Base-by-base conservation (phyloP, 2,329 filamentous ascomycete species). In the Fusarium sp. region DNA sequence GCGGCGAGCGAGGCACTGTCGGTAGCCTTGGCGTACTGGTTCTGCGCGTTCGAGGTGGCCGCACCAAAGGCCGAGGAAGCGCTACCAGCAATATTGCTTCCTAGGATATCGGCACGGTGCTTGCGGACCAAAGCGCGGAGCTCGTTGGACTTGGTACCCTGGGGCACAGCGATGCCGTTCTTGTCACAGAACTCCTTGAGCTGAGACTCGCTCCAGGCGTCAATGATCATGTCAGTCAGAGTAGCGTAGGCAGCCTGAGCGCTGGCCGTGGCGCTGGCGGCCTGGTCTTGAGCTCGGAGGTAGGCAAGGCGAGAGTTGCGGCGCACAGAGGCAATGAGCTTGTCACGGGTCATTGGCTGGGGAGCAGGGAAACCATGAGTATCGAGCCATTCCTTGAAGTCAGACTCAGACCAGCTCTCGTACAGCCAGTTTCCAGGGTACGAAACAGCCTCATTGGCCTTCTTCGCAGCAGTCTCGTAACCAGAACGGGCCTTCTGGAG, bases 351-450 rank as follows among this genome's bases (percentile, higher is more conserved):
- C 58, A 90, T 90, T 33, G 95, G 93, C 82, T 98, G 96, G 70
- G 97, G 96, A 64, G 90, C 94, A 14, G 94, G 92, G 83, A 96
- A 91, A 61, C 97, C 97, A 76, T 95, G 91, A 76, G 93, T 92
- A 79, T 98, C 97, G 56, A 98, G 92, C 93, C 94, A 99, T 75
- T 94, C 90, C 87, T 98, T 98, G 72, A 98, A 86, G 59, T 98
- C 96, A 74, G 95, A 98, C 74, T 98, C 94, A 62, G 94, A 92
- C 97, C 97, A 99, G 9, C 92, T 88, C 70, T 92, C 89, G 81
- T 98, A 99, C 50, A 98, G 86, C 97, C 97, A 98, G 85, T 98
- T 91, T 43, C 97, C 97, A 37, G 97, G 97, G 80, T 98, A 98
- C n/a, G 91, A 85, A 62, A 90, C 86, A 15, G 94, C 93, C 84